Evolutionary conservation across 306 rosid genomes (phyloP).

Genomic region (Nissolia schottii): DNA sequence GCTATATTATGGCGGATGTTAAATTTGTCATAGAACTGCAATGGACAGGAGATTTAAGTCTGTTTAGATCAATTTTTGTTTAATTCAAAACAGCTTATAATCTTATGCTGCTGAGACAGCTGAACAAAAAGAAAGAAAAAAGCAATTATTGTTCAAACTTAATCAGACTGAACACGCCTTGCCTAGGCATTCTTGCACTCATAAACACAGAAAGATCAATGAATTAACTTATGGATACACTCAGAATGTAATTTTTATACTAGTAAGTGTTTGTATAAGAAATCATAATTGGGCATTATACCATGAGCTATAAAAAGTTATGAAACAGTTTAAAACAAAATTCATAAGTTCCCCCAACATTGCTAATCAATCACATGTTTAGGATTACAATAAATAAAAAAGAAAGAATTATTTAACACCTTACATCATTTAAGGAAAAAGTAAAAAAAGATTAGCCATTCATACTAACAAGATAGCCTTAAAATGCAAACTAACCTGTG

Average conservation of each 20-base stretch:
- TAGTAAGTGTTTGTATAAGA: not conserved
- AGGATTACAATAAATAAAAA: not conserved
- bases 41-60: slow-evolving; percentile 23
- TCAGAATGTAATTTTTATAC: not conserved
- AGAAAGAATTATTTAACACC: not conserved
- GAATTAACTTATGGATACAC: slow-evolving; percentile 6
- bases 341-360: not conserved
- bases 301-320: slow-evolving; percentile 5
- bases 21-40: slow-evolving; percentile 96
- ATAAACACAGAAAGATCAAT: slow-evolving; percentile 15
- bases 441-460: not conserved
- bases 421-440: not conserved
- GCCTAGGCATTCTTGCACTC: slow-evolving; percentile 7
- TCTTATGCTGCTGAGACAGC: too few species aligned
- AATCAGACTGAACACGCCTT: not conserved
- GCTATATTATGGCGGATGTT: slow-evolving; percentile 98
- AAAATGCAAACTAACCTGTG: slow-evolving; percentile 60
- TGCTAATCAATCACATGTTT: not conserved
- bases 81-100: too few species aligned
- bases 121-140: too few species aligned
- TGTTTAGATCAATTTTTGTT: too few species aligned
- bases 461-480: slow-evolving; percentile 8
- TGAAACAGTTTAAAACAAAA: slow-evolving; percentile 19
- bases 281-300: not conserved
- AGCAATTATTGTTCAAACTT: too few species aligned